These are phyloP conservation scores for Macrotyloma uniflorum DNA, from an alignment of 306 rosid genomes.

Conservation along the genomic window DNA sequence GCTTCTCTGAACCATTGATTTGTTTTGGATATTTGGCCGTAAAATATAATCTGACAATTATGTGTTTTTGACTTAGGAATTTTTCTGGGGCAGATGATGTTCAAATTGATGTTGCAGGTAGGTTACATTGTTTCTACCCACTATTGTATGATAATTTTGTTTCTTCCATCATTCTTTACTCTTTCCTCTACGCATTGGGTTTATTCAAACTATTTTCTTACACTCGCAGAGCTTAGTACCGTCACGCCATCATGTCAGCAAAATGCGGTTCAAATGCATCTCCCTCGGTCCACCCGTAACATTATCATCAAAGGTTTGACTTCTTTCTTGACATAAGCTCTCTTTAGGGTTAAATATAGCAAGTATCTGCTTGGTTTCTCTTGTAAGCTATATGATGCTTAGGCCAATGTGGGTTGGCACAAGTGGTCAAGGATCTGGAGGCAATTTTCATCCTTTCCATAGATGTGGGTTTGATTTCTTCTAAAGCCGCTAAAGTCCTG, in stretches of 20 bases:
- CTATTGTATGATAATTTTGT: constrained; percentile 1
- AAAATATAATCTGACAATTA: constrained; percentile 42
- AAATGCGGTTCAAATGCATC: constrained; percentile 45
- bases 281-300: constrained; percentile 52
- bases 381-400: background rate
- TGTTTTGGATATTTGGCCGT: constrained; percentile 2
- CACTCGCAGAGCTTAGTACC: constrained; percentile 54
- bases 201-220: constrained; percentile 2
- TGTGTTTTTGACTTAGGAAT: constrained; percentile 61
- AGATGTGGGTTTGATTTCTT: too few relatives aligned
- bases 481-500: too few relatives aligned
- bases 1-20: constrained; percentile 45
- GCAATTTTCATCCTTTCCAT: background rate
- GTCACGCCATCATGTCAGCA: constrained; percentile 52
- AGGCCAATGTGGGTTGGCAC: background rate
- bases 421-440: background rate
- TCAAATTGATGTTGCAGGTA: constrained; percentile 75
- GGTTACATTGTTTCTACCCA: constrained; percentile 26
- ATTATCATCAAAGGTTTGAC: constrained; percentile 78
- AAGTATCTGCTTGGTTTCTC: constrained; percentile 10
- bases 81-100: constrained; percentile 61
- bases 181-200: constrained; percentile 18
- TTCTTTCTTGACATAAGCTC: constrained; percentile 1
- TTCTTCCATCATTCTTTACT: constrained; percentile 14
- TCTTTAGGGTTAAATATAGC: constrained; percentile 1